Evolutionary conservation across 176 grass and related monocot species (phyloP), one percentile per base, ranked within the genome.

Genomic region (Cenchrus purpureus): DNA sequence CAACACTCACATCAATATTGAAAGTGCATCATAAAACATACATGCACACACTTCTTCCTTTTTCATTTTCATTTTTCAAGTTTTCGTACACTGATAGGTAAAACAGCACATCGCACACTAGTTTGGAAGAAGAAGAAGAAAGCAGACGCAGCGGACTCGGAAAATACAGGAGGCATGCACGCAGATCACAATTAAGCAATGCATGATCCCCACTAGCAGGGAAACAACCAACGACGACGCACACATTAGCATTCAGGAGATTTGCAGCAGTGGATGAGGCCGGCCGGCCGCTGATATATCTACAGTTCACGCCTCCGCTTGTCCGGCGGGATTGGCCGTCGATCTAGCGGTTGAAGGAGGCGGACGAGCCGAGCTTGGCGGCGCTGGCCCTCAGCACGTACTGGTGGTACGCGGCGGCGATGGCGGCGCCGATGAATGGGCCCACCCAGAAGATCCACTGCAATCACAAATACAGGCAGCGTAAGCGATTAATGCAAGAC

Each of bases 381-480:
- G 87, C 87, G 52, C 89, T 92, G 51, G 91, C 91, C 63, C 94
- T 86, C 28, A 97, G 87, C 12, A 97, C 85, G 48, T 84, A 94
- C 86, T 97, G 94, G 78, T 97, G 91, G 73, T 97, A 94, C 4
- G 82, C 71, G 22, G 91, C 87, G 28, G 94, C 94, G 61, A 94
- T 88, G 50, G 89, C 91, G 7, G 94, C 91, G 1, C 94, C 94
- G 56, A 91, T 83, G 73, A 97, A 77, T 2, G 91, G 94, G 2
- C 94, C 91, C 78, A 94, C 94, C 91, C 94, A 97, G 89, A 97
- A 97, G 72, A 97, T 97, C 94, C 94, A 97, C 91, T 97, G 85
- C 82, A 88, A 77, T 40, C 13, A 69, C 31, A 22, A 11, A 40
- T 65, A 11, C 28, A 40, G 49, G 49, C 49, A 51, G 49, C 49